Conservation (phyloP, 768 basidiomycete genomes). For the Termitomyces heimii region DNA sequence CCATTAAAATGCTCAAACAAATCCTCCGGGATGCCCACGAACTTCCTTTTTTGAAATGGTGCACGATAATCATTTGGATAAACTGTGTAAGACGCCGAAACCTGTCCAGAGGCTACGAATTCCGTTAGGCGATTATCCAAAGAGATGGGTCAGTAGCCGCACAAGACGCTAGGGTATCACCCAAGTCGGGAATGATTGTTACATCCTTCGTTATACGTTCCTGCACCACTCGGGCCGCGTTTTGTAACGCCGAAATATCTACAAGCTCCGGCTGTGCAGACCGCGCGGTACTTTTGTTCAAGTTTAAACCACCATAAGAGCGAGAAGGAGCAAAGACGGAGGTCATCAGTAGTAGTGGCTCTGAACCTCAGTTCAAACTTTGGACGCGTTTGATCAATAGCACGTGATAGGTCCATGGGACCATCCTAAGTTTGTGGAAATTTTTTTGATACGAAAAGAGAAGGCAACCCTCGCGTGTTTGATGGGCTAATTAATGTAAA, state of each 20-base stretch:
- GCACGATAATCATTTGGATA: slow-evolving; percentile 74
- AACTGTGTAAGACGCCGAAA: slow-evolving; percentile 73
- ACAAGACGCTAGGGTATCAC: slow-evolving; percentile 62
- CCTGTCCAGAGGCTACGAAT: slow-evolving; percentile 51
- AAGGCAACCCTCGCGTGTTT: too few species aligned
- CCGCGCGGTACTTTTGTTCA: neutral
- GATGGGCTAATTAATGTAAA: too few species aligned
- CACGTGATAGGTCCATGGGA: neutral
- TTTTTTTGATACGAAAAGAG: neutral
- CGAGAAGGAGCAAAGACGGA: slow-evolving; percentile 15
- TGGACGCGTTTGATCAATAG: neutral
- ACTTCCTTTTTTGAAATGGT: slow-evolving; percentile 73
- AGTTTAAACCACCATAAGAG: slow-evolving; percentile 7
- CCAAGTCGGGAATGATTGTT: slow-evolving; percentile 69
- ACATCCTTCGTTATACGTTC: slow-evolving; percentile 70
- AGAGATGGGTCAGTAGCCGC: slow-evolving; percentile 19
- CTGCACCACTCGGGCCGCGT: slow-evolving; percentile 60
- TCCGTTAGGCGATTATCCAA: neutral
- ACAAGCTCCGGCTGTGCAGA: slow-evolving; percentile 31
- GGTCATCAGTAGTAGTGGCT: slow-evolving; percentile 9
- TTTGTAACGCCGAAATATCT: slow-evolving; percentile 58
- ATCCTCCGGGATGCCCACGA: slow-evolving; percentile 72
- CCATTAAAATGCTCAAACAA: slow-evolving; percentile 77
- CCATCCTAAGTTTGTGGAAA: neutral
- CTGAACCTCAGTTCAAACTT: neutral